phyloP scores from a whole-genome alignment of 345 rosid genomes.

The Excoecaria agallocha region DNA sequence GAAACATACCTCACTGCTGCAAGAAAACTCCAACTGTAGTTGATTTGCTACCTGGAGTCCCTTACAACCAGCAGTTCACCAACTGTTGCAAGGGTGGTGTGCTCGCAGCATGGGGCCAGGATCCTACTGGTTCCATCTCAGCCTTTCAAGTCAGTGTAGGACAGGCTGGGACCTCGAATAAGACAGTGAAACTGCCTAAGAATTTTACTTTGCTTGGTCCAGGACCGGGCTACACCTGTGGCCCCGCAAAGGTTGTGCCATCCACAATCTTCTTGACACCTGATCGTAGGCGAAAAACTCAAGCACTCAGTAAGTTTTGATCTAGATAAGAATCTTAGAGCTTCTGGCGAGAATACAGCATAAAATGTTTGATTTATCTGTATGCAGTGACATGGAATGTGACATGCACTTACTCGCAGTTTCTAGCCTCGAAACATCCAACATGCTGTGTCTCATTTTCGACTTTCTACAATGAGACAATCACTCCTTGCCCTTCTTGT shows the following conservation, averaged over 20 bases:
- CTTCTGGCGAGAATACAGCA: no score
- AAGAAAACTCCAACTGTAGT: conserved; percentile 53
- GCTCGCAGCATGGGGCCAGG: conserved; percentile 76
- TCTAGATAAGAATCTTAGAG: not conserved
- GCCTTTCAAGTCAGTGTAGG: conserved; percentile 76
- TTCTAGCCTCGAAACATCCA: conserved; percentile 28
- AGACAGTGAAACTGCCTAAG: conserved; percentile 67
- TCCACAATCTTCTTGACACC: conserved; percentile 57
- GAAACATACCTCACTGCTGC: conserved; percentile 69
- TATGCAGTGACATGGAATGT: conserved; percentile 34
- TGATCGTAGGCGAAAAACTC: conserved; percentile 67
- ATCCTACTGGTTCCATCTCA: conserved; percentile 52
- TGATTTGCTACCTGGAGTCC: conserved; percentile 71
- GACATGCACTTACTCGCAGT: conserved; percentile 29
- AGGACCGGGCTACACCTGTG: conserved; percentile 76
- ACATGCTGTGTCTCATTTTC: conserved; percentile 28
- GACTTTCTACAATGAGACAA: conserved; percentile 27
- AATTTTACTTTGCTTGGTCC: conserved; percentile 74
- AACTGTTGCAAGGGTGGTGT: conserved; percentile 77
- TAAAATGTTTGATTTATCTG: not conserved
- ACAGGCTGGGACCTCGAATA: conserved; percentile 71
- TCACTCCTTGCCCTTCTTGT: conserved; percentile 30
- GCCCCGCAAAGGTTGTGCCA: conserved; percentile 68
- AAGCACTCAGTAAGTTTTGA: conserved; percentile 57
- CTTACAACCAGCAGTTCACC: conserved; percentile 72